A percentile compares a stretch with the other conserved stretches of the same genome.
These are phyloP conservation scores for Musa beccarii DNA, from an alignment of 176 grass and related monocot genomes.

Conservation along the genomic window DNA sequence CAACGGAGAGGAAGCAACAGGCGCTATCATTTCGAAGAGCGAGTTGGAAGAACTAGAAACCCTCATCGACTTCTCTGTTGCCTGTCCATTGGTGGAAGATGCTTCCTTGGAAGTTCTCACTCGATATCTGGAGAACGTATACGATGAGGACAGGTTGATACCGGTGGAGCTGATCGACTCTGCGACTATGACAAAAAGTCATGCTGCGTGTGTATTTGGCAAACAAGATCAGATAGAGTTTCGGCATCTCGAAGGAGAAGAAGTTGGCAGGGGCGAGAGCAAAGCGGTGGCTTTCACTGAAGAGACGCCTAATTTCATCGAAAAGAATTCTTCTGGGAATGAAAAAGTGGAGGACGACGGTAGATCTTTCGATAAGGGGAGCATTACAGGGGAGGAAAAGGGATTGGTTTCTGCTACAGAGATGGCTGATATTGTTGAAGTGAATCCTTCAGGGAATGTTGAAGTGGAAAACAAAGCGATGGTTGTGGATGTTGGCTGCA, in stretches of 20 bases:
- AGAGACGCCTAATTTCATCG: slow-evolving; percentile 16
- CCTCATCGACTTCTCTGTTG: slow-evolving; percentile 47
- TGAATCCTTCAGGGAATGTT: slow-evolving; percentile 11
- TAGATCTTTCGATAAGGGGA: not conserved
- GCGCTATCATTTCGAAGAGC: not conserved
- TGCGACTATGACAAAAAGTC: not conserved
- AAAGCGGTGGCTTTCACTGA: slow-evolving; percentile 21
- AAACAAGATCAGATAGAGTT: slow-evolving; percentile 9
- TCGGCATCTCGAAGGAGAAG: slow-evolving; percentile 19
- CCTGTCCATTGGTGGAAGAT: slow-evolving; percentile 26
- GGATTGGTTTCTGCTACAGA: slow-evolving; percentile 26
- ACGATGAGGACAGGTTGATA: slow-evolving; percentile 21
- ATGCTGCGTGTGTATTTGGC: slow-evolving; percentile 6
- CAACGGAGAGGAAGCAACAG: not conserved
- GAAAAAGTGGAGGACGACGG: too few species aligned
- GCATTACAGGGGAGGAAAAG: slow-evolving; percentile 20
- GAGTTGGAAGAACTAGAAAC: slow-evolving; percentile 5
- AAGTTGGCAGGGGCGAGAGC: slow-evolving; percentile 20
- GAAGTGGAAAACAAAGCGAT: not conserved
- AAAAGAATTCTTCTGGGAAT: too few species aligned
- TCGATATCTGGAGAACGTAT: slow-evolving; percentile 15
- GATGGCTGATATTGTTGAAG: slow-evolving; percentile 12
- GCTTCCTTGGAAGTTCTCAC: slow-evolving; percentile 25
- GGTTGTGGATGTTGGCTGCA: slow-evolving; percentile 1
- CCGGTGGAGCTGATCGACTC: slow-evolving; percentile 46